Conservation (phyloP, 371 early-diverging fungal species). For the Mortierella sp. region DNA sequence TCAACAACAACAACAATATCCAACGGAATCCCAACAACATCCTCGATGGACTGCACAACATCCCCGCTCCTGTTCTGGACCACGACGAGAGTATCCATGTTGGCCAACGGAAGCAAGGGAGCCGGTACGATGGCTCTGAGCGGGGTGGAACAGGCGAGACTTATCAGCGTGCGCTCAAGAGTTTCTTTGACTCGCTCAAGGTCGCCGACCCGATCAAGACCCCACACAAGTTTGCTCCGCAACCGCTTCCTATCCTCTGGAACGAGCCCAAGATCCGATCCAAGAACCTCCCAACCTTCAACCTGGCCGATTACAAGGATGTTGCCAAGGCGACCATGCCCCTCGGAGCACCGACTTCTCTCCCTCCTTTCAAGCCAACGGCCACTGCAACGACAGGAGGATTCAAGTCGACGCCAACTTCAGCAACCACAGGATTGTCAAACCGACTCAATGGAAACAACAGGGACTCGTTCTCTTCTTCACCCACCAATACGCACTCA, state of each 20-base stretch:
- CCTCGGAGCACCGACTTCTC: background rate
- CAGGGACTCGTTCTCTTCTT: slow-evolving; percentile 25
- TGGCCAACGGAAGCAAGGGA: background rate
- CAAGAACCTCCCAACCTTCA: slow-evolving; percentile 33
- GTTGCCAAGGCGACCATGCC: slow-evolving; percentile 16
- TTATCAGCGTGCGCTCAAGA: slow-evolving; percentile 42
- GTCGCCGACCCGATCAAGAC: slow-evolving; percentile 55
- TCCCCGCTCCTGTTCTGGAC: slow-evolving; percentile 7
- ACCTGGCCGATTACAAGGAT: slow-evolving; percentile 40
- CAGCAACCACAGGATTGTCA: background rate
- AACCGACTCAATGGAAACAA: slow-evolving; percentile 4
- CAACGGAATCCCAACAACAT: slow-evolving; percentile 23
- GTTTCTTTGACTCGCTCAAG: slow-evolving; percentile 49
- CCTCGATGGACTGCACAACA: slow-evolving; percentile 32
- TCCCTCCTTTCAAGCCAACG: background rate
- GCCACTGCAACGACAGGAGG: background rate
- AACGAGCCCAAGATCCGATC: slow-evolving; percentile 51
- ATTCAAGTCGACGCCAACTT: background rate
- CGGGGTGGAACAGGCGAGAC: slow-evolving; percentile 26
- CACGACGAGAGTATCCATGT: slow-evolving; percentile 9
- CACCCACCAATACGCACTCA: slow-evolving; percentile 34
- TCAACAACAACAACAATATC: slow-evolving; percentile 26
- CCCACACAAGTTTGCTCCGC: slow-evolving; percentile 55
- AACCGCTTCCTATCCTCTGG: slow-evolving; percentile 53
- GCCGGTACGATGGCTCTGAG: background rate